These are phyloP conservation scores for Azolla pinnata DNA, from an alignment of 75 land plant species.

Conservation along the genomic window DNA sequence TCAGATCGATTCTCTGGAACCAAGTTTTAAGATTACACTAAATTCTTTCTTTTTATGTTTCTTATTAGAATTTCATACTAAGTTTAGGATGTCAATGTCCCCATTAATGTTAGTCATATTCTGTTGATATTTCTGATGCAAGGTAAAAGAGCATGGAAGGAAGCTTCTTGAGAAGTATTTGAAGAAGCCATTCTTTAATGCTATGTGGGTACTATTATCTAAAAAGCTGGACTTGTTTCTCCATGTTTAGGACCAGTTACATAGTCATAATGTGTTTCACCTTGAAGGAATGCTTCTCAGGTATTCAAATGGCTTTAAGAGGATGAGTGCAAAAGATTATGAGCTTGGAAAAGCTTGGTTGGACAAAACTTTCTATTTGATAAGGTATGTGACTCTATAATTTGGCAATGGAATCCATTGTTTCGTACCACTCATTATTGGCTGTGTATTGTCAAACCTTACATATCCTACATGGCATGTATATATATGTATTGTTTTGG, in stretches of 20 bases:
- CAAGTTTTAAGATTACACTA: too few relatives aligned
- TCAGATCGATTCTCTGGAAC: too few relatives aligned
- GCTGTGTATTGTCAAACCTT: too few relatives aligned
- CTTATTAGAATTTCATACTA: background rate
- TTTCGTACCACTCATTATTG: too few relatives aligned
- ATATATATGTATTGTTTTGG: too few relatives aligned
- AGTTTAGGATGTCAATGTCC: background rate
- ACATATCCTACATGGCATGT: too few relatives aligned
- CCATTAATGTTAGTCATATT: background rate
- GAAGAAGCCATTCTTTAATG: slow-evolving; percentile 73
- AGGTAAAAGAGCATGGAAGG: slow-evolving; percentile 93
- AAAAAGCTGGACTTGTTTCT: background rate
- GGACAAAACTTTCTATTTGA: slow-evolving; percentile 59
- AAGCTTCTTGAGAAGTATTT: slow-evolving; percentile 85
- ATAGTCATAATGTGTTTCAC: background rate
- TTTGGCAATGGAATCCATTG: too few relatives aligned
- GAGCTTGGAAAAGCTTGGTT: slow-evolving; percentile 82
- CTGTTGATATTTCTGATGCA: slow-evolving; percentile 11
- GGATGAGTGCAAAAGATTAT: slow-evolving; percentile 57
- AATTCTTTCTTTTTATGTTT: too few relatives aligned
- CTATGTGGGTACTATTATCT: slow-evolving; percentile 26
- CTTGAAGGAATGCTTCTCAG: slow-evolving; percentile 12
- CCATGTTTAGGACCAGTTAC: background rate
- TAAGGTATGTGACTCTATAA: too few relatives aligned
- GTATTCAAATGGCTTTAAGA: slow-evolving; percentile 41